These are phyloP conservation scores for Rhynchosporium agropyri DNA, from an alignment of 2,329 filamentous ascomycete genomes.

Conservation along the genomic window DNA sequence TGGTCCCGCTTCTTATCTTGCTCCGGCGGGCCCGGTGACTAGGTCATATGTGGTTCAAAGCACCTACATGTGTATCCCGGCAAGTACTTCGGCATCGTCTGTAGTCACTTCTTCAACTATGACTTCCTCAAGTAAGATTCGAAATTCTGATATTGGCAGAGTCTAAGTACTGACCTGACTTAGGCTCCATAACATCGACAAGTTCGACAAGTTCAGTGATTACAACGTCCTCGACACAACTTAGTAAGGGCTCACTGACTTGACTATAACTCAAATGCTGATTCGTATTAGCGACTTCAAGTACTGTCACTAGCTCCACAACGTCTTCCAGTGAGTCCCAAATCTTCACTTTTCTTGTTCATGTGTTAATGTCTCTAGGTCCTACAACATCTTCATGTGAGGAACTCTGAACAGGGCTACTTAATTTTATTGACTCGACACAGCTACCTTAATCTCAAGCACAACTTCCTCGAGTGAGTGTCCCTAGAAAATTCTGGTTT, in stretches of 20 bases:
- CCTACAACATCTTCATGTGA: too few species aligned
- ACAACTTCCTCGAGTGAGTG: background rate
- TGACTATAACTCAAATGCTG: background rate
- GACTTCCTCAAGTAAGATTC: background rate
- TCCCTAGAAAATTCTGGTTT: background rate
- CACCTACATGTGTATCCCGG: background rate
- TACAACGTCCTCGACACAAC: background rate
- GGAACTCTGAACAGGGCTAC: too few species aligned
- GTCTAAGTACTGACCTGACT: background rate
- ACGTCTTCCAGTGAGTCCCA: background rate
- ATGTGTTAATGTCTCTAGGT: too few species aligned
- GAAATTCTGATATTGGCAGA: background rate
- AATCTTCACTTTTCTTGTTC: too few species aligned
- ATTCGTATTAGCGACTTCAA: background rate
- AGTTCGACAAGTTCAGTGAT: background rate
- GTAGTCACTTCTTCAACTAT: background rate
- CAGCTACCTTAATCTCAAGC: background rate
- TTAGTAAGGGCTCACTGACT: background rate
- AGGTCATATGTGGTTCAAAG: background rate
- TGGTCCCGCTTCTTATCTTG: background rate
- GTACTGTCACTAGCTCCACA: background rate
- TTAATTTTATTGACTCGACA: too few species aligned
- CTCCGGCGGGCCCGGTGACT: background rate
- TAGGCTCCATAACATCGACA: background rate
- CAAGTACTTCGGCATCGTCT: background rate